Base-by-base conservation (phyloP, 192 early-diverging fungal species). In the Chytriomyces sp. region DNA sequence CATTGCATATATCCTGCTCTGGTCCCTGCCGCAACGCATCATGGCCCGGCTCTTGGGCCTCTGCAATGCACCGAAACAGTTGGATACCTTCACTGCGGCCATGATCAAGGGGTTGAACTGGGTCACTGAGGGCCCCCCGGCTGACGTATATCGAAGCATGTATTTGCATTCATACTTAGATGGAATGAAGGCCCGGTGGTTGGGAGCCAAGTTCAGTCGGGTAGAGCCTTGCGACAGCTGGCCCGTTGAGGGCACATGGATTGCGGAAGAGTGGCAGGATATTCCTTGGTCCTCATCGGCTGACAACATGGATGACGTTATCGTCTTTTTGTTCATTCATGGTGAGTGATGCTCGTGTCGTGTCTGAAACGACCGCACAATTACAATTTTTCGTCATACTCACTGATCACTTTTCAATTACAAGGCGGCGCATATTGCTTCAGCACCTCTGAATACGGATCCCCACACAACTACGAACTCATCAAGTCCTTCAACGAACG, bases 401-500 rank as follows among this genome's bases (percentile, higher is more conserved):
- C n/a, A n/a, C n/a, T n/a, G n/a, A n/a, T n/a, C n/a, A n/a, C n/a
- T n/a, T n/a, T 0, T n/a, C 30, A 14, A 12, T 3, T 57, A 14
- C 2, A 17, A 56, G 67, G 67, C 33, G 67, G 67, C 33, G 67
- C 32, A n/a, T 70, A 58, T 38, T 19, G 17, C 33, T 32, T 58
- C 67, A 56, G 39, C 54, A 70, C 17, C 38, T 10, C 67, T 14
- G 25, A 17, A 32, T 30, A 38, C 67, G 36, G 12, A 28, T 31
- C 33, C 12, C 2, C 55, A 52, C 52, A 58, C 22, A 52, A 70
- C 54, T 54, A 14, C 0, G 52, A 30, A 54, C 32, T 58, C 19
- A 56, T 70, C 12, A 70, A 58, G 34, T 17, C 12, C 7, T 70
- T 58, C 54, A 70, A 70, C 41, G 34, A n/a, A 19, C 25, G 44